phyloP scores from a whole-genome alignment of 805 yeast species.

The Citeromyces matritensis region DNA sequence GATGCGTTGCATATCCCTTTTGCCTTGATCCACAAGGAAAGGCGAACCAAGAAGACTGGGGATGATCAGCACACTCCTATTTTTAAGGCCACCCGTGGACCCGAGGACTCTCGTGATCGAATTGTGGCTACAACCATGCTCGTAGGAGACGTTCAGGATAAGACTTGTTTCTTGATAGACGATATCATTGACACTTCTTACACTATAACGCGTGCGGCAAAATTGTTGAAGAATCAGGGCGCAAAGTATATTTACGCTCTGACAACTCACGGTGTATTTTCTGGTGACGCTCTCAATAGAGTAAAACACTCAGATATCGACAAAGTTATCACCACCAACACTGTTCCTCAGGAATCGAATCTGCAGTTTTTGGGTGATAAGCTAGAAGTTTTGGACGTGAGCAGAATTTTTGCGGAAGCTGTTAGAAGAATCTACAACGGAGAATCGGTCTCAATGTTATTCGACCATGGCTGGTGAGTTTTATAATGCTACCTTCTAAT shows the following conservation, averaged over 20 bases:
- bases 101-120: conserved; percentile 9
- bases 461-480: conserved; percentile 60
- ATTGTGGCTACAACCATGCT: conserved; percentile 75
- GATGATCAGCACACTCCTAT: conserved; percentile 5
- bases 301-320: conserved; percentile 60
- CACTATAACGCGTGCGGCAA: conserved; percentile 87
- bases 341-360: conserved; percentile 72
- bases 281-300: conserved; percentile 78
- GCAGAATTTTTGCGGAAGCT: conserved; percentile 84
- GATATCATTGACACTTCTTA: conserved; percentile 90
- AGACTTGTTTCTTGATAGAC: conserved; percentile 82
- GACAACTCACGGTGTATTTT: conserved; percentile 84
- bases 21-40: conserved; percentile 91
- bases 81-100: not conserved
- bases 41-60: conserved; percentile 29
- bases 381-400: conserved; percentile 76
- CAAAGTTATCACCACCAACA: conserved; percentile 75
- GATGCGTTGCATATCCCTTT: conserved; percentile 79
- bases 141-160: conserved; percentile 85
- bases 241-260: conserved; percentile 77
- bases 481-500: not conserved
- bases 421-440: conserved; percentile 95
- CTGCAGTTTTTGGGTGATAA: conserved; percentile 36
- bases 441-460: conserved; percentile 86
- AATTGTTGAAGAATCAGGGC: conserved; percentile 83